Evolutionary conservation across 257 asterid species (phyloP), one percentile per base, ranked within the genome.

Genomic region (Fraxinus excelsior): DNA sequence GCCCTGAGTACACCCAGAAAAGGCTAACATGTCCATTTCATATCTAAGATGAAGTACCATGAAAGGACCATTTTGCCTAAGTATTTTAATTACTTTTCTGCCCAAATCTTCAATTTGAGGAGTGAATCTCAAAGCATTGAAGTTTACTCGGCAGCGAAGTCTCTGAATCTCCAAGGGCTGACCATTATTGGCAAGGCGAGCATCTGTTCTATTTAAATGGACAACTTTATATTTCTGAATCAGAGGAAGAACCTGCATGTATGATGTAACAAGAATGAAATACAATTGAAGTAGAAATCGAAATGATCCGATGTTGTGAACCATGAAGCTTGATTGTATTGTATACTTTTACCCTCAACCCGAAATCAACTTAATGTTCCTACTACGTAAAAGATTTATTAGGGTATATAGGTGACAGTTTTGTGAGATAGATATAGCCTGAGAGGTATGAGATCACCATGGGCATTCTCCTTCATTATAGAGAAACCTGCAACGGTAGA

Each of bases 21-120:
- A 96, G 0, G 99, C 99, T 79, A 96, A 77, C 99, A 96, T 96
- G 86, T 96, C 99, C 99, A 93, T 96, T 87, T 96, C 99, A 32
- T 89, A 96, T 84, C 99, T 90, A 70, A 96, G 97, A 82, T 96
- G 99, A 75, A 96, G 98, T 40, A 96, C 99, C 26, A 96, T 76
- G 86, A 96, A 91, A 31, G 96, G 95, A 25, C 99, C 99, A 46
- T 88, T 96, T 82, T 85, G 85, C 82, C 97, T 84, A 16, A 96
- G 88, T 74, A 93, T 88, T 72, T 83, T 84, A 80, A 96, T 87
- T 23, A 93, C 97, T 85, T 88, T 96, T 81, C 91, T 83, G 16
- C 99, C 99, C 89, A 96, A 69, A 81, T 91, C 98, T 85, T 96
- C 99, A 60, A 96, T 93, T 84, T 90, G 96, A 58, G 96, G 90